phyloP scores from a whole-genome alignment of 1,284 basidiomycete species.

The Microbotryomycetes sp. region DNA sequence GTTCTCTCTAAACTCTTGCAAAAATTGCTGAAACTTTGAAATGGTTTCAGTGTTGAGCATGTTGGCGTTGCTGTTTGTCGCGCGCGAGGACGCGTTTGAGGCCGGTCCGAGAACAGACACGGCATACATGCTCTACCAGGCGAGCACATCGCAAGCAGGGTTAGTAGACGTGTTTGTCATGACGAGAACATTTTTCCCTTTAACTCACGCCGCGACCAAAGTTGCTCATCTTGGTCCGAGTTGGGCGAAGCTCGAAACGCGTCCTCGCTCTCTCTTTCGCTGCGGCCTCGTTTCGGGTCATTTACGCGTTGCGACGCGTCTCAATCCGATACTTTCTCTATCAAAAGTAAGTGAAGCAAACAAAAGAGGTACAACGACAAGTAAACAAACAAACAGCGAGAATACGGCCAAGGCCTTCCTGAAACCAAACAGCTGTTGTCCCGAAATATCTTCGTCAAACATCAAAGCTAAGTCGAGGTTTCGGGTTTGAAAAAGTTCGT shows the following conservation, averaged over 20 bases:
- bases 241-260: background rate
- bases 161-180: too few species aligned
- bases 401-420: too few species aligned
- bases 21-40: conserved; percentile 71
- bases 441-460: too few species aligned
- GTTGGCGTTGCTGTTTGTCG: conserved; percentile 12
- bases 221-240: background rate
- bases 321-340: too few species aligned
- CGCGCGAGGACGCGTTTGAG: conserved; percentile 10
- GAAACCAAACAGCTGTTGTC: too few species aligned
- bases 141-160: too few species aligned
- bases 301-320: background rate
- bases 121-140: conserved; percentile 27
- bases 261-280: too few species aligned
- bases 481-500: background rate
- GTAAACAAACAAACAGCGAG: background rate
- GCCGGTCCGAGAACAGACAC: conserved; percentile 34
- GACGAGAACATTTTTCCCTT: background rate
- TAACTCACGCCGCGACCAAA: background rate
- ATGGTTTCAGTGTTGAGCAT: conserved; percentile 54
- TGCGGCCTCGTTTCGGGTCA: too few species aligned
- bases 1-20: conserved; percentile 57
- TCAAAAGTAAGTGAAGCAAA: background rate
- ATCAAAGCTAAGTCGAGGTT: too few species aligned
- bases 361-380: background rate